phyloP scores from a whole-genome alignment of 192 early-diverging fungal species.

The Funneliformis mosseae region DNA sequence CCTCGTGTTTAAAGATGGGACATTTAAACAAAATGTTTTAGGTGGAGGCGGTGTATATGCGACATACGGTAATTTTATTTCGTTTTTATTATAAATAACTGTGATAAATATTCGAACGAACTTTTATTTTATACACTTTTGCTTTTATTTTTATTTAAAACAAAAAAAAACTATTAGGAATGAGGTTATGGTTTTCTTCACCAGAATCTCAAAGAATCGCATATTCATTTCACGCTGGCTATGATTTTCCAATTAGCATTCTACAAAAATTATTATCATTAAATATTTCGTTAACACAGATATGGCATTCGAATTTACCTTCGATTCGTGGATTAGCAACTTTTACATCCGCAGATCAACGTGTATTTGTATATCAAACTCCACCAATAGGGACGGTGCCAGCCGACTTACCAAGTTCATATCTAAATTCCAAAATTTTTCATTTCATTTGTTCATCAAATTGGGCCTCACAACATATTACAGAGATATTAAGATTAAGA shows the following conservation, averaged over 20 bases:
- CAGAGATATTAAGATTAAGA: slow-evolving; percentile 22
- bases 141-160: neutral
- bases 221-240: slow-evolving; percentile 41
- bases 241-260: slow-evolving; percentile 42
- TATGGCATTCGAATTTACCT: slow-evolving; percentile 34
- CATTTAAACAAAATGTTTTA: slow-evolving; percentile 33
- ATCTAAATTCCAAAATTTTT: slow-evolving; percentile 39
- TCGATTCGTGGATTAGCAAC: slow-evolving; percentile 45
- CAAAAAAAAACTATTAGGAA: slow-evolving; percentile 34
- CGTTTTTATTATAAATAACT: neutral
- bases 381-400: slow-evolving; percentile 44
- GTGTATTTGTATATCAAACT: slow-evolving; percentile 43
- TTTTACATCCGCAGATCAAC: slow-evolving; percentile 42
- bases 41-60: slow-evolving; percentile 48
- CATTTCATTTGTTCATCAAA: slow-evolving; percentile 46
- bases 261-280: slow-evolving; percentile 31
- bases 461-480: slow-evolving; percentile 33
- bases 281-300: slow-evolving; percentile 35
- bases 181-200: slow-evolving; percentile 43
- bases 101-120: neutral
- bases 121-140: neutral
- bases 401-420: slow-evolving; percentile 37
- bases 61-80: slow-evolving; percentile 41
- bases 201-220: slow-evolving; percentile 38
- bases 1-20: slow-evolving; percentile 40